Base-by-base conservation (phyloP, 768 basidiomycete genomes). In the Lactarius quietus region DNA sequence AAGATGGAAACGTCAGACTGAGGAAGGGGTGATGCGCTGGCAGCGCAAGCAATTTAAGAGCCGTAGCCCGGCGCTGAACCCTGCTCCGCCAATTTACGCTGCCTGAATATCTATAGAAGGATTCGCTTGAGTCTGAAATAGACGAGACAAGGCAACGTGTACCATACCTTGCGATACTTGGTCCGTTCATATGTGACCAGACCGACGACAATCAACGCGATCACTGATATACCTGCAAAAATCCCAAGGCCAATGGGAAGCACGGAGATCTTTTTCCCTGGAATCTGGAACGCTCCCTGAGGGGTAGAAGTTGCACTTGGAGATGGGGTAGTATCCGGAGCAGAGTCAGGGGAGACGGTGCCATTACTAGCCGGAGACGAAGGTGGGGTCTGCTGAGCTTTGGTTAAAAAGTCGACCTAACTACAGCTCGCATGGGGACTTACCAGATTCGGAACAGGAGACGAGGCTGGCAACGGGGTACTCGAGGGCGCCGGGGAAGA, bases 141-240 rank as follows among this genome's bases (percentile, higher is more conserved):
- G 53, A 66, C 23, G 33, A 57, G 26, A 48, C 29, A 29, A 29
- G 59, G 3, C 29, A 15, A 54, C 23, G 35, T 38, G 59, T 29
- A 58, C 78, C 83, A 62, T 65, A 90, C 92, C 82, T 86, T 90
- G 79, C 92, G 87, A 73, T 92, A 92, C 76, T 88, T 90, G 29
- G 91, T 86, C 55, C 94, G 84, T 80, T 95, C 92, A 72, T 87
- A 92, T 7, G 92, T 93, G 68, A 95, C 92, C 74, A 93, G 78
- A 58, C 84, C 88, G 64, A 95, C 90, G 28, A 91, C 86, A 66
- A 89, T 85, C 69, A 96, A 74, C 20, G 89, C 89, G 70, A 95
- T 88, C 9, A 88, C 88, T 35, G 91, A 91, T 65, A 96, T 88
- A 68, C 92, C 92, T 54, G 88, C 90, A 72, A 90, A 93, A 12